Percentiles rank a stretch among this genome's conserved stretches.
phyloP scores from a whole-genome alignment of 2,329 filamentous ascomycete genomes.

The Xylaria sp. region DNA sequence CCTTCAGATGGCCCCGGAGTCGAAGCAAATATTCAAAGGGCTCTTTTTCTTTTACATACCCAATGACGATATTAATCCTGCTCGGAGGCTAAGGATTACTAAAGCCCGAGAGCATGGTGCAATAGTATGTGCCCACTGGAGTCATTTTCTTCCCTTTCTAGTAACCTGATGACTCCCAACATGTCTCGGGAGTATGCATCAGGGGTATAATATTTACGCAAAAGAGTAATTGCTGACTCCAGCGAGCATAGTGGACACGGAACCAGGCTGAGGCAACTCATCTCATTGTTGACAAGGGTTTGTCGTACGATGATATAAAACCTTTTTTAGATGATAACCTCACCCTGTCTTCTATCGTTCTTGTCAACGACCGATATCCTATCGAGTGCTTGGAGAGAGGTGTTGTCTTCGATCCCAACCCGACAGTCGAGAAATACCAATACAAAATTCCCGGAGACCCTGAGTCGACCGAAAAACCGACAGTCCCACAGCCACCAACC shows the following conservation, averaged over 20 bases:
- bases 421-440: constrained; percentile 63
- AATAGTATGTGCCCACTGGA: too few relatives aligned
- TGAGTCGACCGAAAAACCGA: constrained; percentile 38
- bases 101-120: constrained; percentile 82
- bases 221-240: too few relatives aligned
- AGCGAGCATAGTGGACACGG: constrained; percentile 76
- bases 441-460: constrained; percentile 68
- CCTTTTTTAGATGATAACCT: constrained; percentile 59
- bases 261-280: constrained; percentile 74
- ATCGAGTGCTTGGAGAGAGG: constrained; percentile 73
- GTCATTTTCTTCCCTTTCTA: too few relatives aligned
- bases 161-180: too few relatives aligned
- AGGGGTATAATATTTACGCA: too few relatives aligned
- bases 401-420: constrained; percentile 66
- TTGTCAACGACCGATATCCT: constrained; percentile 77
- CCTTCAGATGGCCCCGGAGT: constrained; percentile 60
- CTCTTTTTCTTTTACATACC: constrained; percentile 82
- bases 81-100: constrained; percentile 75
- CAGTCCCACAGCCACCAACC: constrained; percentile 12
- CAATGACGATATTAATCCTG: constrained; percentile 76
- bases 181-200: too few relatives aligned
- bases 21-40: constrained; percentile 67
- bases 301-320: constrained; percentile 72
- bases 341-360: constrained; percentile 52
- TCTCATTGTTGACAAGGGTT: constrained; percentile 77